Percentiles rank a stretch among this genome's conserved stretches.
Evolutionary conservation across 2,329 filamentous ascomycete species (phyloP).

Genomic region (Daldinia eschscholtzii): DNA sequence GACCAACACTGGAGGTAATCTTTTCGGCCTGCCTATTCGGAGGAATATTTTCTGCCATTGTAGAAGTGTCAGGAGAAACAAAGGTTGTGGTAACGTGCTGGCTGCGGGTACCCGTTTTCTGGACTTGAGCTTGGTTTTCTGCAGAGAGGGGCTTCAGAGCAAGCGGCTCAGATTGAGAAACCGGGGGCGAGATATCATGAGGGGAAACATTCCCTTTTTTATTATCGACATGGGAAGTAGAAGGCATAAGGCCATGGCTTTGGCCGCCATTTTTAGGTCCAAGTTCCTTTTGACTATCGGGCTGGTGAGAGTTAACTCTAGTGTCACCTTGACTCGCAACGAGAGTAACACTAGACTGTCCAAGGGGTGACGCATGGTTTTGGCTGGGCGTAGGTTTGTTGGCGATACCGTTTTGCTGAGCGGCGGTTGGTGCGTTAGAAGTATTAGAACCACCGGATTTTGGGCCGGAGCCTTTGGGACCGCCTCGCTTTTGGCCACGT

Average conservation of each 20-base stretch:
- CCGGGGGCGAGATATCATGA: slow-evolving; percentile 14
- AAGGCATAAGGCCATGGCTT: slow-evolving; percentile 27
- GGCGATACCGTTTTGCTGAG: slow-evolving; percentile 41
- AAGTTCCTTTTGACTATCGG: slow-evolving; percentile 40
- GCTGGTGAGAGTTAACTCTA: slow-evolving; percentile 38
- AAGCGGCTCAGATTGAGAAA: slow-evolving; percentile 28
- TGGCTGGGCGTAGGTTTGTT: slow-evolving; percentile 26
- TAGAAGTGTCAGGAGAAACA: slow-evolving; percentile 30
- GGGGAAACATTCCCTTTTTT: slow-evolving; percentile 39
- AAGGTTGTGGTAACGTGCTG: slow-evolving; percentile 37
- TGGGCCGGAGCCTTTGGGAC: slow-evolving; percentile 39
- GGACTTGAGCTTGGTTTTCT: slow-evolving; percentile 43
- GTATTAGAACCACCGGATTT: neutral
- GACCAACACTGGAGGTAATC: slow-evolving; percentile 38
- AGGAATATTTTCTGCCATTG: slow-evolving; percentile 29
- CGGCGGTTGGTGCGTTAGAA: slow-evolving; percentile 13
- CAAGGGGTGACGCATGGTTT: slow-evolving; percentile 22
- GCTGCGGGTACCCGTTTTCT: slow-evolving; percentile 52
- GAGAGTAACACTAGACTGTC: slow-evolving; percentile 39
- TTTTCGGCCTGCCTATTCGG: slow-evolving; percentile 34
- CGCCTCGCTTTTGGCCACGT: slow-evolving; percentile 49
- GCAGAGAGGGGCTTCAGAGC: slow-evolving; percentile 41
- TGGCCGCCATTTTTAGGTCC: slow-evolving; percentile 37
- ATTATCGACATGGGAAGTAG: slow-evolving; percentile 24
- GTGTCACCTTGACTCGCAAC: slow-evolving; percentile 45